Percentiles rank a stretch among this genome's conserved stretches.
These are phyloP conservation scores for Circinella umbellata DNA, from an alignment of 371 early-diverging fungal genomes.

Conservation along the genomic window DNA sequence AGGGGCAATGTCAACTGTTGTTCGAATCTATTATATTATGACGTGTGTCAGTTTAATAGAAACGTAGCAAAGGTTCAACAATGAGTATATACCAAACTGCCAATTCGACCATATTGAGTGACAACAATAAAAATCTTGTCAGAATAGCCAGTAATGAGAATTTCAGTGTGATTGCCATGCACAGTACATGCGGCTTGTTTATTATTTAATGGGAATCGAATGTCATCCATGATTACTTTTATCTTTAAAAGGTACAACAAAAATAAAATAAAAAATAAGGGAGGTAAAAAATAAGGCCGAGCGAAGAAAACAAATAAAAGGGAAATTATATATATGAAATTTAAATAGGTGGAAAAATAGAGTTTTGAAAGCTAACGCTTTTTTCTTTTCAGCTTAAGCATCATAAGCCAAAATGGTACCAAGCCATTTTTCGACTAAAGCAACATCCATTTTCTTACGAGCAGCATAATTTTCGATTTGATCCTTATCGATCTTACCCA, in stretches of 20 bases:
- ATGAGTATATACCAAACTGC: conserved; percentile 57
- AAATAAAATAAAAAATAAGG: background rate
- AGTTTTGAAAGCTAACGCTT: too few species aligned
- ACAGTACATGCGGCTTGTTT: conserved; percentile 60
- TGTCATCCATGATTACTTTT: conserved; percentile 9
- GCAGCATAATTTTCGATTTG: conserved; percentile 81
- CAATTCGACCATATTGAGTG: conserved; percentile 68
- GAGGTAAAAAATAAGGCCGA: background rate
- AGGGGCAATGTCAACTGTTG: conserved; percentile 48
- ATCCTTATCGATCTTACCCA: conserved; percentile 91
- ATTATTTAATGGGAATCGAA: conserved; percentile 58
- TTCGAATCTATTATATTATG: conserved; percentile 41
- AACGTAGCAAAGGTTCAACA: background rate
- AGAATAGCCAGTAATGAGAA: conserved; percentile 60
- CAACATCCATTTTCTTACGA: conserved; percentile 74
- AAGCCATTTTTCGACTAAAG: conserved; percentile 85
- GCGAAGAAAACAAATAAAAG: background rate
- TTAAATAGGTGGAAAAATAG: background rate
- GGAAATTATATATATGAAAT: background rate
- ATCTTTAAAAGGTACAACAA: conserved; percentile 2
- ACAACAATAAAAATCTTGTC: conserved; percentile 72
- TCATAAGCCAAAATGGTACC: conserved; percentile 86
- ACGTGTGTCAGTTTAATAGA: background rate
- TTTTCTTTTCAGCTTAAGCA: conserved; percentile 9
- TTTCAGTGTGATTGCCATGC: conserved; percentile 67